These are phyloP conservation scores for Guyanaporus albipodus DNA, from an alignment of 768 basidiomycete species.

Conservation along the genomic window DNA sequence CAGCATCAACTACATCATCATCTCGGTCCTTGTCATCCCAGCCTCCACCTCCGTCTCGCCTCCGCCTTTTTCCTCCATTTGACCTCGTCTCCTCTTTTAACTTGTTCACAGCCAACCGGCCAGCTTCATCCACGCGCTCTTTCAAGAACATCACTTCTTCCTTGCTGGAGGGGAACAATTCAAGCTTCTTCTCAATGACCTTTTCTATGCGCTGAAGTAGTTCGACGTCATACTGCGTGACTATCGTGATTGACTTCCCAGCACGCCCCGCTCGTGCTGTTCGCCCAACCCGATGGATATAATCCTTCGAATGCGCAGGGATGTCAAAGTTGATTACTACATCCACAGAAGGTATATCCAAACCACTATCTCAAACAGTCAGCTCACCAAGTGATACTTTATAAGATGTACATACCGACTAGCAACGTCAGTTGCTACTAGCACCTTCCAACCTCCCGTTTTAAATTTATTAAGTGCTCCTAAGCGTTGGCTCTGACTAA, in stretches of 20 bases:
- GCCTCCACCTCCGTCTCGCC: constrained; percentile 43
- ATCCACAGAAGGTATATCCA: constrained; percentile 95
- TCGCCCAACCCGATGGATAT: constrained; percentile 96
- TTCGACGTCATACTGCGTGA: constrained; percentile 98
- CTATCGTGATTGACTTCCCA: constrained; percentile 95
- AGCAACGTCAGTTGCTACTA: constrained; percentile 97
- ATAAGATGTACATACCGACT: constrained; percentile 56
- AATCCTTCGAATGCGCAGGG: constrained; percentile 97
- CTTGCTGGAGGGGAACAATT: constrained; percentile 78
- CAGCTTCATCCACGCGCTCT: constrained; percentile 88
- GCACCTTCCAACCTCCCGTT: constrained; percentile 82
- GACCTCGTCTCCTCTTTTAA: constrained; percentile 69
- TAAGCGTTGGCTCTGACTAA: constrained; percentile 89
- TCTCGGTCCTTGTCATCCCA: constrained; percentile 84
- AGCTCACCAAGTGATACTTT: constrained; percentile 1
- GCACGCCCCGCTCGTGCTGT: constrained; percentile 97
- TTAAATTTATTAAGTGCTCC: constrained; percentile 96
- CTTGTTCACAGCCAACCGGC: constrained; percentile 70
- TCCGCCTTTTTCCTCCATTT: constrained; percentile 48
- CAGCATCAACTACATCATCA: constrained; percentile 89
- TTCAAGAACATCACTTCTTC: constrained; percentile 84
- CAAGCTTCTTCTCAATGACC: constrained; percentile 91
- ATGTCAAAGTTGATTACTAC: constrained; percentile 98
- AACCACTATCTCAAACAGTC: constrained; percentile 49
- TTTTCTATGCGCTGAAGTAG: constrained; percentile 91